A percentile compares a stretch with the other conserved stretches of the same genome.
phyloP scores from a whole-genome alignment of 306 rosid species.

The Malus asiatica region DNA sequence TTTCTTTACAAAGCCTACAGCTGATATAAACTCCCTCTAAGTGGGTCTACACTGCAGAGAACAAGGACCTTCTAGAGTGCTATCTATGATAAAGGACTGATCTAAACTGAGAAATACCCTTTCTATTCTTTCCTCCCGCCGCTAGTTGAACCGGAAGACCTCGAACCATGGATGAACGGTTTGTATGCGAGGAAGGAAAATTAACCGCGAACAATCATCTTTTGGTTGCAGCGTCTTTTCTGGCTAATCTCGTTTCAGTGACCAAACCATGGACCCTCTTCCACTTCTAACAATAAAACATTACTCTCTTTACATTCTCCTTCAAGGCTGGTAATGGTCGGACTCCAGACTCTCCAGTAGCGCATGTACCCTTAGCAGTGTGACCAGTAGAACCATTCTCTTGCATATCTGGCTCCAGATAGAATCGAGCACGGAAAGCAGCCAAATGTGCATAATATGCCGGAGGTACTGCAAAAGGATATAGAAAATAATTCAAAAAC shows the following conservation, averaged over 20 bases:
- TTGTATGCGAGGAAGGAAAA: conserved; percentile 21
- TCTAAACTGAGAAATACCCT: conserved; percentile 11
- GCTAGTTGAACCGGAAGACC: conserved; percentile 7
- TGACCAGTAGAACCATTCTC: conserved; percentile 58
- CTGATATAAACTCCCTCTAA: not conserved
- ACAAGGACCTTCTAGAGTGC: not conserved
- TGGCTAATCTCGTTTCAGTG: not conserved
- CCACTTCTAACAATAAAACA: conserved; percentile 71
- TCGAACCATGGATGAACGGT: conserved; percentile 9
- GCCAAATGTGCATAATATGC: conserved; percentile 94
- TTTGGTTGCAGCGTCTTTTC: conserved; percentile 24
- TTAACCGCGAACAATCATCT: not conserved
- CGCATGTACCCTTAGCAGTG: conserved; percentile 37
- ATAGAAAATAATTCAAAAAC: not conserved
- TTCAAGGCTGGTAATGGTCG: conserved; percentile 90
- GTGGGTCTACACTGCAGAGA: conserved; percentile 11
- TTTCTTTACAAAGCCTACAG: conserved; percentile 17
- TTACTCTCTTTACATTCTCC: conserved; percentile 95
- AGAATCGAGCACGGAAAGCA: conserved; percentile 91
- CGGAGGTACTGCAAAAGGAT: conserved; percentile 66
- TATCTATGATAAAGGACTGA: conserved; percentile 18
- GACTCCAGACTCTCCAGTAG: conserved; percentile 55
- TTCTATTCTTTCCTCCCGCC: not conserved
- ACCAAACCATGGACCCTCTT: conserved; percentile 7
- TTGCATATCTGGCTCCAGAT: conserved; percentile 80